Percentiles rank a stretch among this genome's conserved stretches.
These are phyloP conservation scores for Kondoa malvinella DNA, from an alignment of 768 basidiomycete species.

Conservation along the genomic window DNA sequence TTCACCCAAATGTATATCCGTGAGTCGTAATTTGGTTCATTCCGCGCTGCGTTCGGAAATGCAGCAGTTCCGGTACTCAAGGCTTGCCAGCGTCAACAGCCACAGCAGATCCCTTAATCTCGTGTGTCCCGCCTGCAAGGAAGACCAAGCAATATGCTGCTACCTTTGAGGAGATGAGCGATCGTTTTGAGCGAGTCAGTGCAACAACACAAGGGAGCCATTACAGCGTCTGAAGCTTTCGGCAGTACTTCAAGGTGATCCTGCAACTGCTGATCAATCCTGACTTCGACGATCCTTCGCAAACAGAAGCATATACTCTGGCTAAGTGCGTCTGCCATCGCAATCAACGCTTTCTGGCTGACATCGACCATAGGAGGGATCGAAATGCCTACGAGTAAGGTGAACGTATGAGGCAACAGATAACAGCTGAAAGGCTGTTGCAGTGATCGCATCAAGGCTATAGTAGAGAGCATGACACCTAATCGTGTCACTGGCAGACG, in stretches of 20 bases:
- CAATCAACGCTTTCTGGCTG: background rate
- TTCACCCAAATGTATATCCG: background rate
- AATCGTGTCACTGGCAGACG: no score
- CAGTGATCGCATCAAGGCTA: no score
- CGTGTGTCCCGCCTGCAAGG: no score
- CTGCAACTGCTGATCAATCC: background rate
- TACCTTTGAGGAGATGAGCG: no score
- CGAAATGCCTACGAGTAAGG: background rate
- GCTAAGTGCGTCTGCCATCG: background rate
- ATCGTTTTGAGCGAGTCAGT: no score
- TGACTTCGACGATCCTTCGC: background rate
- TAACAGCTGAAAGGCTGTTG: no score
- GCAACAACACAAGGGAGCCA: no score
- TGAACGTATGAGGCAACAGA: no score
- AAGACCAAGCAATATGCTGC: no score
- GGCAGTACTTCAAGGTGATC: background rate
- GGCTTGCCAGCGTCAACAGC: no score
- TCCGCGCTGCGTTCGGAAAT: background rate
- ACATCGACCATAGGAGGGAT: background rate
- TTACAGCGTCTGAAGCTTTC: background rate
- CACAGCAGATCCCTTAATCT: no score
- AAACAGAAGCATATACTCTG: background rate
- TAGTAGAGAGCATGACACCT: no score
- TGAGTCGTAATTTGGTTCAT: background rate
- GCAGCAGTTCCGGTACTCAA: background rate